Evolutionary conservation across 2,329 filamentous ascomycete species (phyloP).

Genomic region (Phaeosphaeria sp.): DNA sequence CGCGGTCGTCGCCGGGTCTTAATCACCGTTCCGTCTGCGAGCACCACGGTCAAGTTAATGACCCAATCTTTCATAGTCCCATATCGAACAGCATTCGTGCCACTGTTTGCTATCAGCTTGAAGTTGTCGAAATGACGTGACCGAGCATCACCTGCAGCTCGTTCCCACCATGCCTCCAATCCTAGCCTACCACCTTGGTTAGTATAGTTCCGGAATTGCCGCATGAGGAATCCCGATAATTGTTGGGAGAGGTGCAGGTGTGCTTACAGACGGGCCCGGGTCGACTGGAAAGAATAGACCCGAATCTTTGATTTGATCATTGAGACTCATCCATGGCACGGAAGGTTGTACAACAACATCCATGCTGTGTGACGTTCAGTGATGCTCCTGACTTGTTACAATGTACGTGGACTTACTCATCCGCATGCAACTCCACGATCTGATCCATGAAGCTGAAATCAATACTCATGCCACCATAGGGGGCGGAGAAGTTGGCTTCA

Average conservation of each 20-base stretch:
- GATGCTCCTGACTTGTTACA: background rate
- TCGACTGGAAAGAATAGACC: conserved; percentile 93
- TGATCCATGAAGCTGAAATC: conserved; percentile 90
- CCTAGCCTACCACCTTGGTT: conserved; percentile 60
- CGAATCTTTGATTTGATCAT: conserved; percentile 73
- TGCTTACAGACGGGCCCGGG: conserved; percentile 67
- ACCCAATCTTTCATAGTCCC: conserved; percentile 92
- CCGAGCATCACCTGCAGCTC: conserved; percentile 57
- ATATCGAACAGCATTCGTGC: conserved; percentile 81
- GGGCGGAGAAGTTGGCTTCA: conserved; percentile 89
- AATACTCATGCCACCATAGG: conserved; percentile 84
- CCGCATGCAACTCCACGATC: conserved; percentile 78
- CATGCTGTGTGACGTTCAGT: conserved; percentile 61
- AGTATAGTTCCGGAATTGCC: conserved; percentile 24
- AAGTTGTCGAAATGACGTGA: background rate
- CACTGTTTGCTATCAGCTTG: conserved; percentile 54
- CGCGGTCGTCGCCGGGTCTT: conserved; percentile 79
- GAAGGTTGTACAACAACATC: conserved; percentile 91
- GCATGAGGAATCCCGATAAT: conserved; percentile 16
- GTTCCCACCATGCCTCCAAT: conserved; percentile 86
- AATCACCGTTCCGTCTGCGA: conserved; percentile 79
- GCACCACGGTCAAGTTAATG: conserved; percentile 80
- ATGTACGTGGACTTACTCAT: conserved; percentile 61
- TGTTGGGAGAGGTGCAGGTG: conserved; percentile 7
- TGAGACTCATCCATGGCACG: conserved; percentile 90